Evolutionary conservation across 805 yeast species (phyloP).

Genomic region (Candida incommunis): DNA sequence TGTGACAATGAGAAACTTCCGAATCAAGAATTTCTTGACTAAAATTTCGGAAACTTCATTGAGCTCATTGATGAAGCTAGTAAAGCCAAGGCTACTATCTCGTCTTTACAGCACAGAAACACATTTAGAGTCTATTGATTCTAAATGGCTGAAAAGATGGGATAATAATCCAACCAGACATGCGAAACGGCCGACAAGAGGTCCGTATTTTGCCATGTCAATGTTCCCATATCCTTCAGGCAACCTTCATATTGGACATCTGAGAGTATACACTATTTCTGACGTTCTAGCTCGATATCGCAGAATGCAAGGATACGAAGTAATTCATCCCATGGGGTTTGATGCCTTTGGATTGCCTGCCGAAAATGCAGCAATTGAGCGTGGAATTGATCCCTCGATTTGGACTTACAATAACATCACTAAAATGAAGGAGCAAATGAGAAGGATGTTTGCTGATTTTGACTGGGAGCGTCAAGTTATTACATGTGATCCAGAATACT

Average conservation of each 20-base stretch:
- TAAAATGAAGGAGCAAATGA: conserved; percentile 77
- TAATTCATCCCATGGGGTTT: conserved; percentile 98
- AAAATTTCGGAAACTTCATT: no score
- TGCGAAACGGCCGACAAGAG: conserved; percentile 6
- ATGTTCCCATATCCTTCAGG: conserved; percentile 99
- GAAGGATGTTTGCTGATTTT: conserved; percentile 64
- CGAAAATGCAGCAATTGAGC: conserved; percentile 91
- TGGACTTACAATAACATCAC: conserved; percentile 79
- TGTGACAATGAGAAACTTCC: no score
- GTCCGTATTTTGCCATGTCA: conserved; percentile 50
- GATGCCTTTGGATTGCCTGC: conserved; percentile 98
- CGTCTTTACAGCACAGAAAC: background rate
- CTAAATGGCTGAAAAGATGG: conserved; percentile 3
- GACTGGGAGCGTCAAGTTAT: conserved; percentile 89
- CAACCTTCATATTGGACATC: conserved; percentile 81
- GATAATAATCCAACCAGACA: background rate
- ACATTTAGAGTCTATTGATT: conserved; percentile 1
- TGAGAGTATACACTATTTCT: conserved; percentile 82
- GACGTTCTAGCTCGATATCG: conserved; percentile 73
- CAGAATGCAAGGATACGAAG: conserved; percentile 60
- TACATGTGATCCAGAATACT: conserved; percentile 78
- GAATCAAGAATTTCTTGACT: no score
- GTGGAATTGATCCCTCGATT: conserved; percentile 57
- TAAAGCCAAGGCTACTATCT: background rate
- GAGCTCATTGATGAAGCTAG: no score